Conservation (phyloP, 306 rosid genomes). For the Castanea mollissima region DNA sequence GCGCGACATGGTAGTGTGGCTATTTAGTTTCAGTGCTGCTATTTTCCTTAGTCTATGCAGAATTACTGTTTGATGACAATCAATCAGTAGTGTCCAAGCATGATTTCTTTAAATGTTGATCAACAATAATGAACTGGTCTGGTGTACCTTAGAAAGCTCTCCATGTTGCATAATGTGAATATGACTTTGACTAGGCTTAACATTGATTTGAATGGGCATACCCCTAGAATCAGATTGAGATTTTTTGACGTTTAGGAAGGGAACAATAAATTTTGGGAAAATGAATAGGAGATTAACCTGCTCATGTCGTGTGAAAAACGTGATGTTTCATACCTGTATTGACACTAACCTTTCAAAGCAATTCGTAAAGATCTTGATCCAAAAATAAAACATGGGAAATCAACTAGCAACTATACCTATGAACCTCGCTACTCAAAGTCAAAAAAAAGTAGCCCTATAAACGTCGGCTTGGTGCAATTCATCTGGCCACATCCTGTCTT, state of each 20-base stretch:
- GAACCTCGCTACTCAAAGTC: no score
- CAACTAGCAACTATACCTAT: no score
- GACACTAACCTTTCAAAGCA: constrained; percentile 21
- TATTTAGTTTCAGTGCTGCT: neutral
- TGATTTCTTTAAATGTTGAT: neutral
- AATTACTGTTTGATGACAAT: neutral
- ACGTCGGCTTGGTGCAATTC: no score
- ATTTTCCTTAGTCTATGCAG: neutral
- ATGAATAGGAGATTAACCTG: neutral
- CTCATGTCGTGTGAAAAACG: neutral
- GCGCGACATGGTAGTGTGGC: neutral
- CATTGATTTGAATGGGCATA: neutral
- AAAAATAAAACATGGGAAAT: no score
- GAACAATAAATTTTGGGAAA: no score
- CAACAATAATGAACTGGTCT: neutral
- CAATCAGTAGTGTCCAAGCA: neutral
- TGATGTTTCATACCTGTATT: constrained; percentile 29
- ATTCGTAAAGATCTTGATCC: no score
- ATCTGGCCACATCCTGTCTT: no score
- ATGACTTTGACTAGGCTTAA: neutral
- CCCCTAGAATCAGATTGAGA: no score
- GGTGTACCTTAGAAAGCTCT: no score
- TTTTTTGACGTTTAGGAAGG: no score
- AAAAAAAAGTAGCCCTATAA: no score
- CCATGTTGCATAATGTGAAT: neutral